A percentile compares a stretch with the other conserved stretches of the same genome.
phyloP scores from a whole-genome alignment of 768 basidiomycete genomes.

The Lactarius deliciosus region DNA sequence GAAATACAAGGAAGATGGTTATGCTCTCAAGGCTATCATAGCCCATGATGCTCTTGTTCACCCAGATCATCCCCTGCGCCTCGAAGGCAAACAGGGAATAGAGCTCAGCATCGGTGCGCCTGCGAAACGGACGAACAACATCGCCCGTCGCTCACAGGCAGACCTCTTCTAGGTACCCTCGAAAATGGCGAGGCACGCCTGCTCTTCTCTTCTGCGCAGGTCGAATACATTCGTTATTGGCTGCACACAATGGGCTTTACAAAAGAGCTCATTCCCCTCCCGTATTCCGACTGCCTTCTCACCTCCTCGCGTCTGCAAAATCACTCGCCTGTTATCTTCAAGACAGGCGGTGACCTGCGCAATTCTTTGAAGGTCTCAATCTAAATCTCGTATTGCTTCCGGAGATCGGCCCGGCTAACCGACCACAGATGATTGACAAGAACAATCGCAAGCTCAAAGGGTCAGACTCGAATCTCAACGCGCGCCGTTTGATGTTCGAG shows the following conservation, averaged over 20 bases:
- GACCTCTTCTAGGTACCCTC: constrained; percentile 52
- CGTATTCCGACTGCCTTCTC: constrained; percentile 75
- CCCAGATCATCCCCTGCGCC: constrained; percentile 68
- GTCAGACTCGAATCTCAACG: constrained; percentile 51
- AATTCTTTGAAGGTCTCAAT: constrained; percentile 55
- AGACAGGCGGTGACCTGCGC: constrained; percentile 53
- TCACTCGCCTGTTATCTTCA: constrained; percentile 58
- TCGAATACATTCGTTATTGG: constrained; percentile 86
- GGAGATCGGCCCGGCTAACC: constrained; percentile 17
- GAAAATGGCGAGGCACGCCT: constrained; percentile 73
- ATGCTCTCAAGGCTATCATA: constrained; percentile 66
- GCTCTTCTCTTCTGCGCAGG: constrained; percentile 77
- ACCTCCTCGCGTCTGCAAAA: constrained; percentile 55
- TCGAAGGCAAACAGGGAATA: constrained; percentile 60
- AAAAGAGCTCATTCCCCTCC: constrained; percentile 61
- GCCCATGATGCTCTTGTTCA: constrained; percentile 69
- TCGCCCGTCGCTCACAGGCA: not conserved
- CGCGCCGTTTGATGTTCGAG: constrained; percentile 66
- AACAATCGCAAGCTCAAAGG: constrained; percentile 78
- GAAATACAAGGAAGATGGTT: constrained; percentile 56
- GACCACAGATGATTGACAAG: constrained; percentile 65
- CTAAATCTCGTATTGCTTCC: constrained; percentile 4
- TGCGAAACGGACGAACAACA: not conserved
- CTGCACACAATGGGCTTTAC: constrained; percentile 73
- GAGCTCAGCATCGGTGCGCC: constrained; percentile 66